Conservation (phyloP, 2,329 filamentous ascomycete genomes). For the Cucurbitaria berberidis region DNA sequence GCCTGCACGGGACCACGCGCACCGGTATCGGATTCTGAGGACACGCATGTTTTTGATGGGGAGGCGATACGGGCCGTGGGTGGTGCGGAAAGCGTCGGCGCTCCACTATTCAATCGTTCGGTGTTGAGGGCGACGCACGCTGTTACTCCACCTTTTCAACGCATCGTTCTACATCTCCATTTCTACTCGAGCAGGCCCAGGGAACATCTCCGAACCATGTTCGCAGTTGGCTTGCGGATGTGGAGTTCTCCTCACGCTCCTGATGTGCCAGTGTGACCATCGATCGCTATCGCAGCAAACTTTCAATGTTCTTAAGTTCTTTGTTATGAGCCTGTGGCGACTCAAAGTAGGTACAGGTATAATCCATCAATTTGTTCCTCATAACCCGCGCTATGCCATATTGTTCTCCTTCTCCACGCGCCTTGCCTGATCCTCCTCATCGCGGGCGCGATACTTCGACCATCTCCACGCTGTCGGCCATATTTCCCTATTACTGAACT, state of each 20-base stretch:
- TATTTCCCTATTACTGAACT: not conserved
- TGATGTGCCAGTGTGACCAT: too few species aligned
- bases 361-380: not conserved
- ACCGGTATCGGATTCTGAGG: constrained; percentile 23
- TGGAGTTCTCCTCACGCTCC: too few species aligned
- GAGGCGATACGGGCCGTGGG: constrained; percentile 21
- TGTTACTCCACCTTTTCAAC: not conserved
- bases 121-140: not conserved
- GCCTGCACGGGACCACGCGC: constrained; percentile 4
- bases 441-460: too few species aligned
- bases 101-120: not conserved
- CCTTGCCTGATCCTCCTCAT: not conserved
- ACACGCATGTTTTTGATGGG: constrained; percentile 13
- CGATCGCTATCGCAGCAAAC: not conserved
- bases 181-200: too few species aligned
- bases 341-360: not conserved
- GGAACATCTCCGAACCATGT: too few species aligned
- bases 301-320: not conserved
- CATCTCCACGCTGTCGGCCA: not conserved
- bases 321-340: not conserved
- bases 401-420: too few species aligned
- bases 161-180: not conserved
- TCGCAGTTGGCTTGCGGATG: too few species aligned
- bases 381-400: not conserved
- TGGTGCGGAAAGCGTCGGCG: constrained; percentile 27